Base-by-base conservation (phyloP, 2,329 filamentous ascomycete species). In the Pyrenophora tritici-repentis region DNA sequence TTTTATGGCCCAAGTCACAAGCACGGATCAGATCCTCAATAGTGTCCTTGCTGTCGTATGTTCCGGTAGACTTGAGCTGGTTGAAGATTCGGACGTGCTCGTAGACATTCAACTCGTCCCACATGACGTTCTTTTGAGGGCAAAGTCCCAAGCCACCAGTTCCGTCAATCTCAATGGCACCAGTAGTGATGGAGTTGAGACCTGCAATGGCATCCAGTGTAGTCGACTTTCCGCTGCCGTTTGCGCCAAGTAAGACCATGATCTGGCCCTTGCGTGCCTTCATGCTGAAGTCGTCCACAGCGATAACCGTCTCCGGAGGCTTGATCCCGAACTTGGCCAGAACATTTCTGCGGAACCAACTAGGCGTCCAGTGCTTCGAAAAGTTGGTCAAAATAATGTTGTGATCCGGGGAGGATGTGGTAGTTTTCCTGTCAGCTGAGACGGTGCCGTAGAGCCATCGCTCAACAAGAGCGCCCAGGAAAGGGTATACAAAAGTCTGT, bases 91-190 rank as follows among this genome's bases (percentile, higher is more conserved):
- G 76, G 13, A 96, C 85, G 65, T 96, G 92, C 71, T 96, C 91
- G 63, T 86, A 84, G 0, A 96, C 91, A 0, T 89, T 95, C 47
- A 97, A 76, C 50, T 91, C 87, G 61, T 93, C 88, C 91, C 92
- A 97, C 26, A 97, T 81, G 5, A 97, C 92, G 63, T 97, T 97
- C 78, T 93, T 92, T 70, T 97, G 92, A 0, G 92, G 92, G 49
- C 91, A 93, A 35, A 96, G 86, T 12, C 92, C 92, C 16, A 97
- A 81, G 0, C 90, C 90, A 8, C 89, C 89, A 8, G 85, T 86
- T 1, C 86, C 87, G 58, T 92, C 86, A 38, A 96, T 86, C 18
- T 83, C 84, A 59, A 97, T 94, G 3, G 81, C 80, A 2, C 92
- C 92, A 50, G 82, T 85, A 0, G 89, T 91, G 17, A 93, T 80